Evolutionary conservation across 2,329 filamentous ascomycete species (phyloP).

Genomic region (Podosphaera xanthii): DNA sequence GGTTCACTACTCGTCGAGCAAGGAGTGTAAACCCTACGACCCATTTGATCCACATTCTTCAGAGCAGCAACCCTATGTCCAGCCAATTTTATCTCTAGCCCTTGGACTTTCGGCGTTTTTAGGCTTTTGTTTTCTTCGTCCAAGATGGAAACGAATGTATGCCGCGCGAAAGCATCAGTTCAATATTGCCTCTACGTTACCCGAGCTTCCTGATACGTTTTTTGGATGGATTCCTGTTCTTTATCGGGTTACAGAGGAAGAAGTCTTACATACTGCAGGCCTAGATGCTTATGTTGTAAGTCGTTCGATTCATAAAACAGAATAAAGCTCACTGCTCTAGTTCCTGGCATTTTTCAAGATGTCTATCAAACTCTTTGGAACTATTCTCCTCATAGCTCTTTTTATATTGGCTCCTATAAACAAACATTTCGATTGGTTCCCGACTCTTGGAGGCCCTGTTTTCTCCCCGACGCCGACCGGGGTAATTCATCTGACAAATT

Average conservation of each 20-base stretch:
- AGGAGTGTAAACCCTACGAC: slow-evolving; percentile 10
- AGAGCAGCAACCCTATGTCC: slow-evolving; percentile 22
- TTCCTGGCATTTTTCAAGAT: slow-evolving; percentile 94
- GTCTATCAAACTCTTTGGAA: slow-evolving; percentile 59
- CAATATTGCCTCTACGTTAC: slow-evolving; percentile 35
- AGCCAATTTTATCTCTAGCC: slow-evolving; percentile 48
- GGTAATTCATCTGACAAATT: background rate
- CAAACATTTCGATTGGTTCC: slow-evolving; percentile 29
- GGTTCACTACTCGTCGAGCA: slow-evolving; percentile 1
- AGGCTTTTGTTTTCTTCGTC: slow-evolving; percentile 61
- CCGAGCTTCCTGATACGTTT: slow-evolving; percentile 58
- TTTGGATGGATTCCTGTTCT: slow-evolving; percentile 85
- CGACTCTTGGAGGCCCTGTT: slow-evolving; percentile 5
- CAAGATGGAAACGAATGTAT: slow-evolving; percentile 80
- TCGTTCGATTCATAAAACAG: background rate
- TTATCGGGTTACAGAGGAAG: slow-evolving; percentile 66
- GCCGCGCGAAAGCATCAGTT: slow-evolving; percentile 64
- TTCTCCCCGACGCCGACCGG: slow-evolving; percentile 14
- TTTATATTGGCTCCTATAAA: slow-evolving; percentile 74
- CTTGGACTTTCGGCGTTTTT: slow-evolving; percentile 51
- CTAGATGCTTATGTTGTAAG: slow-evolving; percentile 79
- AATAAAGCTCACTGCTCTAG: slow-evolving; percentile 17
- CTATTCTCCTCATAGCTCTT: slow-evolving; percentile 63
- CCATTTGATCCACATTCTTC: slow-evolving; percentile 11
- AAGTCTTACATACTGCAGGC: slow-evolving; percentile 73